A percentile compares a stretch with the other conserved stretches of the same genome.
These are phyloP conservation scores for Ceratobasidium sp. DNA, from an alignment of 1,284 basidiomycete genomes.

Conservation along the genomic window DNA sequence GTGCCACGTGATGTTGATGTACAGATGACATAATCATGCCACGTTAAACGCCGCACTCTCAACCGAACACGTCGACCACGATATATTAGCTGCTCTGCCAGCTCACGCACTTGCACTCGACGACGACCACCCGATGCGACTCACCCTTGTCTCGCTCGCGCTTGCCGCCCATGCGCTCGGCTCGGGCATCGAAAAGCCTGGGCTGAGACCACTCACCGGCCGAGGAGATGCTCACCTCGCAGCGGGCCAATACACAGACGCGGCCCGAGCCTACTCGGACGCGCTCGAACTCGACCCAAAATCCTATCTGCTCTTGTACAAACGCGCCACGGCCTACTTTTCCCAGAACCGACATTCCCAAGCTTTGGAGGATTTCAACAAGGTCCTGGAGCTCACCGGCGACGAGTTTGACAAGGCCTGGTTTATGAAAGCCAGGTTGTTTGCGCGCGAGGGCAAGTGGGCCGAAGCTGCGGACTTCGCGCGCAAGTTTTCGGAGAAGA, in stretches of 20 bases:
- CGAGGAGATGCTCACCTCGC: conserved; percentile 73
- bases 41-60: conserved; percentile 21
- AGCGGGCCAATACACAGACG: conserved; percentile 75
- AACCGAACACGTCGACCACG: conserved; percentile 27
- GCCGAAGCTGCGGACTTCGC: conserved; percentile 65
- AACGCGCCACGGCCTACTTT: conserved; percentile 88
- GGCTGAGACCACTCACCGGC: conserved; percentile 70
- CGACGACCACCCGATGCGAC: conserved; percentile 8
- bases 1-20: conserved; percentile 20
- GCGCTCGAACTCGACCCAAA: conserved; percentile 66
- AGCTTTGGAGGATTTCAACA: conserved; percentile 88
- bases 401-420: conserved; percentile 78
- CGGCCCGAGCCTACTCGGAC: conserved; percentile 77
- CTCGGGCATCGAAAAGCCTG: conserved; percentile 66
- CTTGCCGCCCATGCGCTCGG: conserved; percentile 19
- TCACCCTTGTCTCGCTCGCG: conserved; percentile 17
- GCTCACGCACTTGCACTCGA: background rate
- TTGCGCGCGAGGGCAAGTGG: conserved; percentile 78
- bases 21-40: conserved; percentile 24
- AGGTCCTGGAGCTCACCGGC: conserved; percentile 78
- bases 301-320: conserved; percentile 88
- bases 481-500: conserved; percentile 62
- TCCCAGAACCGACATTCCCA: conserved; percentile 74
- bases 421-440: conserved; percentile 85
- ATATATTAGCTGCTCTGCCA: background rate